Evolutionary conservation across 768 basidiomycete genomes (phyloP), one percentile per base, ranked within the genome.

Genomic region (Scleroderma citrinum): DNA sequence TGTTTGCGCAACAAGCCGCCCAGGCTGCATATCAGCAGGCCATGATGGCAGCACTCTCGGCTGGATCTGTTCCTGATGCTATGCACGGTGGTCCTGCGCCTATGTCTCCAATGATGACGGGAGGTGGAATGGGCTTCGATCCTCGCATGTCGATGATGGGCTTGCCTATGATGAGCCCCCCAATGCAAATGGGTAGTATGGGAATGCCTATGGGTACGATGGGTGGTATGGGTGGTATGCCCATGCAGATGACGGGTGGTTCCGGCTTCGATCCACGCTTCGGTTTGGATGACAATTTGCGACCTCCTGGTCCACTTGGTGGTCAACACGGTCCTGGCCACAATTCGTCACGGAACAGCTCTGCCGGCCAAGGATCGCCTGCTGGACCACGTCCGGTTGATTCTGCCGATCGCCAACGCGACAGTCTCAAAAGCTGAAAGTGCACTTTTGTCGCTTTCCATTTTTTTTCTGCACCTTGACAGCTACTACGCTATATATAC

Each of bases 1-100:
- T 91, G 81, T 85, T 87, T 60, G 89, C 91, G 14, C 87, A 88
- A 53, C 86, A 88, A 59, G 87, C 87, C 7, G 82, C 77, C 1
- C 74, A 85, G 31, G 85, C 89, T 58, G 90, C 91, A 0, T 92
- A 92, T 67, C 90, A 91, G 61, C 87, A 90, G 61, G 87, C 88
- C 17, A 91, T 91, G 88, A 79, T 87, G 75, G 79, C 83, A 16
- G 85, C 83, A 49, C 88, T 87, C 12, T 70, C 74, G 13, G 80
- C 81, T n/a, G 88, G 86, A 29, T 85, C 83, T 35, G 83, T 80
- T n/a, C 85, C 77, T 4, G 78, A 73, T 51, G 76, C 70, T n/a
- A 71, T 67, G 42, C 59, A 65, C 30, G 67, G 62, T 6, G 38
- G 56, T 4, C 57, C 63, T 11, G 61, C 66, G 23, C 69, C 71